Percentiles rank a stretch among this genome's conserved stretches.
These are phyloP conservation scores for Pestalotiopsis sp. DNA, from an alignment of 2,329 filamentous ascomycete genomes.

Conservation along the genomic window DNA sequence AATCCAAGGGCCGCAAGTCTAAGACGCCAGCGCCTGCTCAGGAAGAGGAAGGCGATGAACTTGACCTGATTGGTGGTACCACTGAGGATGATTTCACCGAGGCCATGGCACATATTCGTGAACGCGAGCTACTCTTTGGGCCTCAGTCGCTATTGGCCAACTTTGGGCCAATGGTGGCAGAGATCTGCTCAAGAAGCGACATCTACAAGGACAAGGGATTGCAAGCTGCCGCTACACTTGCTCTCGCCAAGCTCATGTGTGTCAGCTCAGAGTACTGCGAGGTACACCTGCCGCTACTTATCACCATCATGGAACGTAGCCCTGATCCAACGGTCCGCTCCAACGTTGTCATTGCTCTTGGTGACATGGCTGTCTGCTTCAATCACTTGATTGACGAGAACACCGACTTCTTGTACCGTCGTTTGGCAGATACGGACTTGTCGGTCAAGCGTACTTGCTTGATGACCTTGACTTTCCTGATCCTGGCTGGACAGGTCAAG, in stretches of 20 bases:
- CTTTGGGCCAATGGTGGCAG: slow-evolving; percentile 88
- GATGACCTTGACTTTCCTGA: slow-evolving; percentile 98
- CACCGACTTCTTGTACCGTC: slow-evolving; percentile 94
- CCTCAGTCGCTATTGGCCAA: slow-evolving; percentile 82
- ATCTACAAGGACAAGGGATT: slow-evolving; percentile 87
- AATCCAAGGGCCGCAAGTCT: slow-evolving; percentile 29
- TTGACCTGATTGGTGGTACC: slow-evolving; percentile 95
- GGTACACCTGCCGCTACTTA: slow-evolving; percentile 85
- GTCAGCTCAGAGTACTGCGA: slow-evolving; percentile 97
- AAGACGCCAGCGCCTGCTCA: slow-evolving; percentile 39
- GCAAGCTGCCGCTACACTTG: slow-evolving; percentile 90
- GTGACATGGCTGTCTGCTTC: slow-evolving; percentile 99
- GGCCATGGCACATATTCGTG: slow-evolving; percentile 81
- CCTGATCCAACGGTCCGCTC: slow-evolving; percentile 90
- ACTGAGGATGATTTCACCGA: slow-evolving; percentile 94
- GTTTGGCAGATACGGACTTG: slow-evolving; percentile 83
- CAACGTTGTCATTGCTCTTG: slow-evolving; percentile 94
- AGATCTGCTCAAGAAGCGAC: slow-evolving; percentile 94
- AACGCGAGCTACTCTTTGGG: slow-evolving; percentile 80
- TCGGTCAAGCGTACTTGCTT: slow-evolving; percentile 96
- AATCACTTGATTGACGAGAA: slow-evolving; percentile 99
- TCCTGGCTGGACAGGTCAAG: slow-evolving; percentile 96
- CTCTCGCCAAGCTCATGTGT: slow-evolving; percentile 98
- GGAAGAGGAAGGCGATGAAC: slow-evolving; percentile 77
- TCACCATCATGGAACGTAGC: slow-evolving; percentile 96